Percentiles rank a stretch among this genome's conserved stretches.
phyloP scores from a whole-genome alignment of 2,329 filamentous ascomycete genomes.

The Clonostachys chloroleuca region DNA sequence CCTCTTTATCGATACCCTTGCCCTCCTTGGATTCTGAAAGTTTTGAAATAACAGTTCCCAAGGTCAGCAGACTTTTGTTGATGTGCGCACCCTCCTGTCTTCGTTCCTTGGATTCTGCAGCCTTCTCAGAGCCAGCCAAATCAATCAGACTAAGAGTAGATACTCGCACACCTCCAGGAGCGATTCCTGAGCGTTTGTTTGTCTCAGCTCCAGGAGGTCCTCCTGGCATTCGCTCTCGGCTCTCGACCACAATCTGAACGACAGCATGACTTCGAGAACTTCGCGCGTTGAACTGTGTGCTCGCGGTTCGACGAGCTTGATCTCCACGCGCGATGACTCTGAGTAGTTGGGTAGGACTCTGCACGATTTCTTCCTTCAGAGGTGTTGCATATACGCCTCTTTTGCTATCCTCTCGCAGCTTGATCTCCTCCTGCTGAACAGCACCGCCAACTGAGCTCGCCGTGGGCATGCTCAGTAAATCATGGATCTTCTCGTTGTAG shows the following conservation, averaged over 20 bases:
- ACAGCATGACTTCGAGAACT: slow-evolving; percentile 98
- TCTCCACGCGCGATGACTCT: slow-evolving; percentile 94
- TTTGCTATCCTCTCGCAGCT: slow-evolving; percentile 93
- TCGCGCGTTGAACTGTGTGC: slow-evolving; percentile 93
- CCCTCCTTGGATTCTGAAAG: slow-evolving; percentile 81
- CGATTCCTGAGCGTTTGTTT: slow-evolving; percentile 63
- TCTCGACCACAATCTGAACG: slow-evolving; percentile 97
- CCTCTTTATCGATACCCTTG: slow-evolving; percentile 72
- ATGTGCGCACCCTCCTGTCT: slow-evolving; percentile 95
- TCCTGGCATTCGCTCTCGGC: slow-evolving; percentile 74
- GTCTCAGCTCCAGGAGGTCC: slow-evolving; percentile 33
- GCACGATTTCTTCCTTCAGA: slow-evolving; percentile 96
- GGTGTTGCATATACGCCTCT: slow-evolving; percentile 94
- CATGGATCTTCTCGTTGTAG: slow-evolving; percentile 97
- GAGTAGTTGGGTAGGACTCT: slow-evolving; percentile 91
- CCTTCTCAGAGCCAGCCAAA: slow-evolving; percentile 92
- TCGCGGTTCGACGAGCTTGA: slow-evolving; percentile 82
- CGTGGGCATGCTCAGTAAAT: slow-evolving; percentile 75
- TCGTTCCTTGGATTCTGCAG: slow-evolving; percentile 91
- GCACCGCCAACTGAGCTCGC: slow-evolving; percentile 48
- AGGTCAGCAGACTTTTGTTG: slow-evolving; percentile 93
- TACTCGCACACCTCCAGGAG: slow-evolving; percentile 87
- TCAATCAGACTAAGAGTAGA: slow-evolving; percentile 95
- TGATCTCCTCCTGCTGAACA: slow-evolving; percentile 82
- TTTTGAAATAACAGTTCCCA: slow-evolving; percentile 91